These are phyloP conservation scores for Trichoderma polysporum DNA, from an alignment of 2,329 filamentous ascomycete species.

Conservation along the genomic window DNA sequence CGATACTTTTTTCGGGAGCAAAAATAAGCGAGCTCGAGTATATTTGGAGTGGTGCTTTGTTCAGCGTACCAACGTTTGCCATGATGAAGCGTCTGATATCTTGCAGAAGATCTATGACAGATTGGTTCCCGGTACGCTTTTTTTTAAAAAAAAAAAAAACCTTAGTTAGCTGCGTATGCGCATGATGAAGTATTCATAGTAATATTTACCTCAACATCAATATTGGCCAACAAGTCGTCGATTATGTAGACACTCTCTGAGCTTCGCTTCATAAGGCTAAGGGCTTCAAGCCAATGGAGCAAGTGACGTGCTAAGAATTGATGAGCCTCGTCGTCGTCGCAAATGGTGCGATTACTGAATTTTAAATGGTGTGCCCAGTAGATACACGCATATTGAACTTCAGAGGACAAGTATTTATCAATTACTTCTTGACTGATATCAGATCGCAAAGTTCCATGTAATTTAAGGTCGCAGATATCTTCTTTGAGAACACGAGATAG, in stretches of 20 bases:
- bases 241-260: conserved; percentile 20
- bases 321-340: conserved; percentile 32
- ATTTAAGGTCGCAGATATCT: conserved; percentile 23
- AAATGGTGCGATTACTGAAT: conserved; percentile 29
- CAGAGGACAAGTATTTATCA: conserved; percentile 27
- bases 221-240: background rate
- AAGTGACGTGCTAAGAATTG: conserved; percentile 39
- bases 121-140: too few relatives aligned
- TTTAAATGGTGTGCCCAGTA: conserved; percentile 39
- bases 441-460: background rate
- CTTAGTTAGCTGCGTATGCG: too few relatives aligned
- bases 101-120: conserved; percentile 18
- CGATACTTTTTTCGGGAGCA: conserved; percentile 25
- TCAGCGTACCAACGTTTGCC: conserved; percentile 11
- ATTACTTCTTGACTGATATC: conserved; percentile 10
- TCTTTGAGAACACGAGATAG: conserved; percentile 33
- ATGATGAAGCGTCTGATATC: conserved; percentile 25
- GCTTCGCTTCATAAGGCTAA: conserved; percentile 34
- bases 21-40: conserved; percentile 31
- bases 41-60: conserved; percentile 28
- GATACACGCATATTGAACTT: conserved; percentile 42
- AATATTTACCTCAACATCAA: background rate
- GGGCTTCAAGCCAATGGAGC: conserved; percentile 44
- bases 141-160: too few relatives aligned
- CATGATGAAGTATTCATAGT: too few relatives aligned